A percentile compares a stretch with the other conserved stretches of the same genome.
These are phyloP conservation scores for Sequoia sempervirens DNA, from an alignment of 75 land plant genomes.

Conservation along the genomic window DNA sequence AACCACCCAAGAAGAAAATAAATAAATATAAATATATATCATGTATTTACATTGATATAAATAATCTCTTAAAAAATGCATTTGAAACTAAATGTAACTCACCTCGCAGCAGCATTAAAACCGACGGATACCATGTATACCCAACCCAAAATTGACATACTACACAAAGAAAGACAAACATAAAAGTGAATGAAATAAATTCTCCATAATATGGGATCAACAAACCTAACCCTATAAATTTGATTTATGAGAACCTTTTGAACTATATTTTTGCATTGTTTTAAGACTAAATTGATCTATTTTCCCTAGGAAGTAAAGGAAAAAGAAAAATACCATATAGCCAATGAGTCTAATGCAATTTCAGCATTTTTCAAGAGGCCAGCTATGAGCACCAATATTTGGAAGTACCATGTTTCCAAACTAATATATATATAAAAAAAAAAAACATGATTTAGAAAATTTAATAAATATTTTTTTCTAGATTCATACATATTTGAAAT, in stretches of 20 bases:
- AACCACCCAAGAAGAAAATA: neutral
- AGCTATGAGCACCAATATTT: constrained; percentile 44
- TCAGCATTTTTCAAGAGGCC: constrained; percentile 47
- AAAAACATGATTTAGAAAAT: neutral
- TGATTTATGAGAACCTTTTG: neutral
- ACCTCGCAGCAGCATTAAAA: constrained; percentile 78
- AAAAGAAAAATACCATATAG: constrained; percentile 38
- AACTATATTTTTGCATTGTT: neutral
- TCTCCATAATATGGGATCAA: neutral
- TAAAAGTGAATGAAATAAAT: neutral
- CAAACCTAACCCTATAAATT: neutral
- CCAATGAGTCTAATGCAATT: constrained; percentile 42
- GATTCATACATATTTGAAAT: neutral
- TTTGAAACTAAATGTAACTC: neutral
- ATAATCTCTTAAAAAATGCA: neutral
- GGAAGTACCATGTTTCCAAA: constrained; percentile 64
- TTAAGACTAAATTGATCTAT: neutral
- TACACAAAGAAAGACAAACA: constrained; percentile 13
- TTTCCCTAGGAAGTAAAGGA: neutral
- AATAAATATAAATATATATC: neutral
- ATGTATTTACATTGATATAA: too few relatives aligned
- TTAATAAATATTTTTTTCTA: neutral
- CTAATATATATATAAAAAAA: constrained; percentile 15
- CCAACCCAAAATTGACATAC: constrained; percentile 44
- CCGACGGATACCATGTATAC: constrained; percentile 74